phyloP scores from a whole-genome alignment of 2,329 filamentous ascomycete species.

The Aureobasidium sp. region DNA sequence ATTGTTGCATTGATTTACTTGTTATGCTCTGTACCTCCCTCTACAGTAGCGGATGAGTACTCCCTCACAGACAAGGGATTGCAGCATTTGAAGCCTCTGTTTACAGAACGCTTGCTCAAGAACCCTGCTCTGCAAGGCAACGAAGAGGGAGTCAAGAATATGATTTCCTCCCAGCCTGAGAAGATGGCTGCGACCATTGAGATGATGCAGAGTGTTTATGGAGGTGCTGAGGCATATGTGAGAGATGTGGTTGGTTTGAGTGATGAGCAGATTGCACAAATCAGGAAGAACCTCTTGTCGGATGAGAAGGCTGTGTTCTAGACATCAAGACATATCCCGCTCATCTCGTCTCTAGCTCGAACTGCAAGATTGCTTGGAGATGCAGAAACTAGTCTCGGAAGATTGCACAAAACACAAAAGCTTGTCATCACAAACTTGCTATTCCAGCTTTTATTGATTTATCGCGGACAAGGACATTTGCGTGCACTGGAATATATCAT shows the following conservation, averaged over 20 bases:
- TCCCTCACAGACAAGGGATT: slow-evolving; percentile 56
- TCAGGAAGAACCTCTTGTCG: slow-evolving; percentile 41
- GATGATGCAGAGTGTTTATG: slow-evolving; percentile 52
- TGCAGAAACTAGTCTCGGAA: too few relatives aligned
- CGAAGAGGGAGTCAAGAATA: slow-evolving; percentile 32
- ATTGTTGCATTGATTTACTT: slow-evolving; percentile 57
- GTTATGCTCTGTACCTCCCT: slow-evolving; percentile 52
- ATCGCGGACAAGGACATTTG: too few relatives aligned
- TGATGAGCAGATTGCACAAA: slow-evolving; percentile 43
- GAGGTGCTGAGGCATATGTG: slow-evolving; percentile 57
- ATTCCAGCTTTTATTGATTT: too few relatives aligned
- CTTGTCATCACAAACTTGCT: too few relatives aligned
- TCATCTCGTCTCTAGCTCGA: too few relatives aligned
- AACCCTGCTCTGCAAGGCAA: slow-evolving; percentile 43
- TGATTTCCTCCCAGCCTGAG: slow-evolving; percentile 37
- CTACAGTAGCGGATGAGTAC: slow-evolving; percentile 59
- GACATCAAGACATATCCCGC: too few relatives aligned
- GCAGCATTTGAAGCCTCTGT: slow-evolving; percentile 31
- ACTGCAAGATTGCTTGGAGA: too few relatives aligned
- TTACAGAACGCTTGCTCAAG: slow-evolving; percentile 44
- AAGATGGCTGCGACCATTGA: slow-evolving; percentile 44
- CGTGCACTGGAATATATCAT: neutral
- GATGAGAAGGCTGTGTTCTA: neutral
- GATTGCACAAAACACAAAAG: too few relatives aligned
- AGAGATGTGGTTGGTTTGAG: slow-evolving; percentile 49